Evolutionary conservation across 495 filamentous ascomycete genomes (phyloP), one percentile per base, ranked within the genome.

Genomic region (Astrothelium macrocarpum): DNA sequence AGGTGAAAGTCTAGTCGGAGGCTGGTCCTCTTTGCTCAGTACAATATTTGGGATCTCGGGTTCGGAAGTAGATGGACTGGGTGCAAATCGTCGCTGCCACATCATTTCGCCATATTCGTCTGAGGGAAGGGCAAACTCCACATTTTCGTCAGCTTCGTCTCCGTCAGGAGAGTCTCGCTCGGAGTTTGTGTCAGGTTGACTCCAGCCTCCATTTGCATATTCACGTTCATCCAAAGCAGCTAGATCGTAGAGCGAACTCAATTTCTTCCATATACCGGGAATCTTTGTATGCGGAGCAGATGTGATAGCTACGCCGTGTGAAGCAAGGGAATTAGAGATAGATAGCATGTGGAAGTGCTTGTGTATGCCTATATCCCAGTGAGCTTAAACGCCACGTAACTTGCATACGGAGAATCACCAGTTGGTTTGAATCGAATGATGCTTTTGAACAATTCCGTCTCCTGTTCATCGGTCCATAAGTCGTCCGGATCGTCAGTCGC

Each of bases 301-400:
- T 18, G 77, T 72, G 1, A 86, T 83, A 64, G 87, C 85, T 75
- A 91, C 90, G 63, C 91, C 92, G 73, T 96, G 90, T 68, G 88
- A 90, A 65, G 87, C 86, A 65, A 98, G 81, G 69, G 89, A 85
- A 63, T 94, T 85, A 18, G 89, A 87, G 34, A 98, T 91, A 2
- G 90, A 85, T 63, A 97, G 85, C 79, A 97, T 93, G 26, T 90
- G 90, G 73, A 98, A 97, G 76, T 97, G 92, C 75, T 95, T 97
- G 78, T 98, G 93, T 79, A 98, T 87, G 59, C 93, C 93, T 96
- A 63, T 32, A 28, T 43, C 36, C 64, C 67, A 49, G n/a, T 59
- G 65, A 59, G 14, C 42, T 14, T 59, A 42, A 28, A 7, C 18
- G 7, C 12, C 32, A 49, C 53, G 62, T 45, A 68, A 43, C 34